Evolutionary conservation across 1,284 basidiomycete genomes (phyloP), one percentile per base, ranked within the genome.

Genomic region (Omphalotus olearius): DNA sequence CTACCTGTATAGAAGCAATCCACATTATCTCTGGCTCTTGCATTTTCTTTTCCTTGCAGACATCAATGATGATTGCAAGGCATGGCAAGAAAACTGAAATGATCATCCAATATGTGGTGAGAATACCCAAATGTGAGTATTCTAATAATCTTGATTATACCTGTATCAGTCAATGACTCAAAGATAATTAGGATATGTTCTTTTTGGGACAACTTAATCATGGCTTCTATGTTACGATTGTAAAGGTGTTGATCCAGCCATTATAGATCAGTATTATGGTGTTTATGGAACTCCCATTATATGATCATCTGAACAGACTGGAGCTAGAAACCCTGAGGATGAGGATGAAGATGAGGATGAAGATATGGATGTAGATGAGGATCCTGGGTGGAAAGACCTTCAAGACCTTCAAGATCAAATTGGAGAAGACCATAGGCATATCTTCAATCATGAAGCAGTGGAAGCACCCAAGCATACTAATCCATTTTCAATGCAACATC

Each of bases 1-100:
- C 56, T 25, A 47, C 0, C 64, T 78, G 0, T 57, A 73, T 26
- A 39, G 56, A 0, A 28, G 50, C 0, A 62, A 72, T 26, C 52
- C 63, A 0, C 1, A 51, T 1, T 73, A 79, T 55, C 49, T 74
- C 0, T 78, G 76, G 76, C 65, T 76, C 0, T 56, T 78, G 0
- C 73, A 78, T 44, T 35, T 45, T 9, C 59, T 78, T 0, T 78
- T 76, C 52, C 62, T 76, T 1, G 53, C 61, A 4, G 30, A 45
- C 0, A 69, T 79, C 20, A 71, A 77, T 33, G 17, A 44, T 0
- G 71, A 76, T 51, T 74, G 71, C 45, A 3, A 62, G 3, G 43
- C 51, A 1, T 78, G 75, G 42, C 53, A 59, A 28, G 13, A 53
- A 0, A 59, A 66, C 14, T 77, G 73, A 72, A 75, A 76, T 56